Percentiles rank a stretch among this genome's conserved stretches.
phyloP scores from a whole-genome alignment of 2,329 filamentous ascomycete species.

The Epichloe hybrida region DNA sequence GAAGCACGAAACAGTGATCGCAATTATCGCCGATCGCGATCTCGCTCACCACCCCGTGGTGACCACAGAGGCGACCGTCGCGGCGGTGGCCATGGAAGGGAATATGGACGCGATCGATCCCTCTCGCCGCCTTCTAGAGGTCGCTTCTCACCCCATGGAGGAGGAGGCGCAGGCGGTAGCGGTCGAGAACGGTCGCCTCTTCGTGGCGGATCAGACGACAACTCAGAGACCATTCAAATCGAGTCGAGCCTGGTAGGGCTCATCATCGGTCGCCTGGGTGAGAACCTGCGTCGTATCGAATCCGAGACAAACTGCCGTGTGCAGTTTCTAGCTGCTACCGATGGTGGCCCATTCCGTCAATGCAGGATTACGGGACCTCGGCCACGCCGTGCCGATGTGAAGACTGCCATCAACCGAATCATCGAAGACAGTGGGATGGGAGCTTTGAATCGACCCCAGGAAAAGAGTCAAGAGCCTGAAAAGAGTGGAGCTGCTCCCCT shows the following conservation, averaged over 20 bases:
- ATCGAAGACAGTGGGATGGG: constrained; percentile 61
- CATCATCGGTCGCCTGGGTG: constrained; percentile 81
- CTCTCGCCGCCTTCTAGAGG: constrained; percentile 51
- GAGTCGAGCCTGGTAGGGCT: constrained; percentile 78
- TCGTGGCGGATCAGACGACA: constrained; percentile 42
- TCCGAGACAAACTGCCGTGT: constrained; percentile 70
- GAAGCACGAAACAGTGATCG: constrained; percentile 25
- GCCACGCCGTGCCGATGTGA: constrained; percentile 61
- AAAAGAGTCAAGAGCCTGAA: constrained; percentile 26
- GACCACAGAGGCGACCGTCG: constrained; percentile 70
- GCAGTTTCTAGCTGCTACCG: constrained; percentile 70
- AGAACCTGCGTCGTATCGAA: constrained; percentile 78
- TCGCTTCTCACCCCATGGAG: constrained; percentile 46
- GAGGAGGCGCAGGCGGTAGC: constrained; percentile 23
- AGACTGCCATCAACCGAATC: constrained; percentile 71
- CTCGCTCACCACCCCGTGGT: constrained; percentile 62
- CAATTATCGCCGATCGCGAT: constrained; percentile 52
- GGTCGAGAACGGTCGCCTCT: constrained; percentile 47
- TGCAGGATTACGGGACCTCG: constrained; percentile 74
- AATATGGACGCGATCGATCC: constrained; percentile 53
- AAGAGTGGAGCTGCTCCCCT: constrained; percentile 33
- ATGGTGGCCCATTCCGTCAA: constrained; percentile 61
- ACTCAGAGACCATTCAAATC: constrained; percentile 70
- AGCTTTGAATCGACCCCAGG: constrained; percentile 30
- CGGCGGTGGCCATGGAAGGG: constrained; percentile 37